Conservation (phyloP, 139 green algal genomes). For the Chlamydomonas eustigma region DNA sequence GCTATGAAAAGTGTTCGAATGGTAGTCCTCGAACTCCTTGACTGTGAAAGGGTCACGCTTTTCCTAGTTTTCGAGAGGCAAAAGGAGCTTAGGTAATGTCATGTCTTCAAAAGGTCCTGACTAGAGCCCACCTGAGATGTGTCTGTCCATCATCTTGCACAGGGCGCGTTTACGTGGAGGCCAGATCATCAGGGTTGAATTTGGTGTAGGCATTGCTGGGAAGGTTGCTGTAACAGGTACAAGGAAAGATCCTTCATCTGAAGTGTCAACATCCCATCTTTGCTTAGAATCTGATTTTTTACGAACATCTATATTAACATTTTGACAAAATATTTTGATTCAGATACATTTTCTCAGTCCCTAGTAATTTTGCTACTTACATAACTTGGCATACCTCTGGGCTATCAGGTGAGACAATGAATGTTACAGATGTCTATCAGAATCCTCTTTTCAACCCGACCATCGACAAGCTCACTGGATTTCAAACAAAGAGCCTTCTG, state of each 20-base stretch:
- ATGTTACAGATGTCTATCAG: constrained; percentile 57
- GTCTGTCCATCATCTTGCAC: neutral
- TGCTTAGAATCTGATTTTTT: too few relatives aligned
- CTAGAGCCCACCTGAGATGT: neutral
- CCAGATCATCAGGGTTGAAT: constrained; percentile 34
- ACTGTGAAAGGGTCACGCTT: constrained; percentile 55
- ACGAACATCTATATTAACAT: too few relatives aligned
- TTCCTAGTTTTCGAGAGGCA: constrained; percentile 53
- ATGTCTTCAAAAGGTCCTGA: constrained; percentile 2
- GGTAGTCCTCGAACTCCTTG: constrained; percentile 54
- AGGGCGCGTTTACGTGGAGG: neutral
- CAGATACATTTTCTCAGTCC: too few relatives aligned
- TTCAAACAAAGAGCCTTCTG: constrained; percentile 34
- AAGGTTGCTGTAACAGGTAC: constrained; percentile 31
- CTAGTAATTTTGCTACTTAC: too few relatives aligned
- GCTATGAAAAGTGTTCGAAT: constrained; percentile 49
- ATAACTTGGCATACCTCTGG: too few relatives aligned
- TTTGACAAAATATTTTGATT: too few relatives aligned
- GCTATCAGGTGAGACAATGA: constrained; percentile 44
- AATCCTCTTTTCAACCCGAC: constrained; percentile 54
- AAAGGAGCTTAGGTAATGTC: constrained; percentile 44
- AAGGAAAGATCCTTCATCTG: too few relatives aligned
- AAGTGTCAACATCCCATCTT: too few relatives aligned
- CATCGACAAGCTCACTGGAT: constrained; percentile 49
- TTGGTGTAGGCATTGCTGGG: constrained; percentile 56